Base-by-base conservation (phyloP, 78 protist species). In the Neovahlkampfia damariscottae region DNA sequence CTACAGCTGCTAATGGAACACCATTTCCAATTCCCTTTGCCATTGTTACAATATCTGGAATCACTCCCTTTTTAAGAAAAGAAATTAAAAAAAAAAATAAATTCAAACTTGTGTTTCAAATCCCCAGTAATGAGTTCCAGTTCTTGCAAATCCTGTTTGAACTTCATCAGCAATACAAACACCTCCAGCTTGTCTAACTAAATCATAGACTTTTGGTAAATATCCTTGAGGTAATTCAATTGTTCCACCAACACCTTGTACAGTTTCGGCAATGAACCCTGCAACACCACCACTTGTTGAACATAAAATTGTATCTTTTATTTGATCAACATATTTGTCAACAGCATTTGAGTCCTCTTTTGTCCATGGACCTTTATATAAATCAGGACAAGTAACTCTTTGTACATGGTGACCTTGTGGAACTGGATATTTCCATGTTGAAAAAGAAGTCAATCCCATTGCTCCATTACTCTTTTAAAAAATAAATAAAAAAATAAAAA, bases 1-100 rank as follows among this genome's bases (percentile, higher is more conserved):
- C 62, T 36, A 88, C 76, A 7, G 91, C 94, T 41, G 91, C 94
- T 36, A 90, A 72, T 34, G 94, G 89, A n/a, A 85, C n/a, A 10
- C 94, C 94, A 41, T 83, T 83, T 10, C 87, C 94, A 40, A 90
- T 36, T 31, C 90, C 83, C 80, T 90, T 90, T 35, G 94, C 94
- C 0, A 80, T 39, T 2, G 89, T 86, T 86, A 90, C 71, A 32
- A 90, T 73, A 41, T 90, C 94, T 3, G 90, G 87, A 35, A 30
- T 10, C 19, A 68, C 34, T 27, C 41, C n/a, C n/a, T 29, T 31
- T 10, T 7, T 8, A 50, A 70, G 30, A 73, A 70, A 40, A 66
- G 41, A 31, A 79, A 40, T 70, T 10, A 5, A 34, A 72, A 77
- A 19, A 2, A 1, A 31, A 69, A 77, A 31, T n/a, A n/a, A n/a